Conservation (phyloP, 257 asterid genomes). For the Anisodus tanguticus region DNA sequence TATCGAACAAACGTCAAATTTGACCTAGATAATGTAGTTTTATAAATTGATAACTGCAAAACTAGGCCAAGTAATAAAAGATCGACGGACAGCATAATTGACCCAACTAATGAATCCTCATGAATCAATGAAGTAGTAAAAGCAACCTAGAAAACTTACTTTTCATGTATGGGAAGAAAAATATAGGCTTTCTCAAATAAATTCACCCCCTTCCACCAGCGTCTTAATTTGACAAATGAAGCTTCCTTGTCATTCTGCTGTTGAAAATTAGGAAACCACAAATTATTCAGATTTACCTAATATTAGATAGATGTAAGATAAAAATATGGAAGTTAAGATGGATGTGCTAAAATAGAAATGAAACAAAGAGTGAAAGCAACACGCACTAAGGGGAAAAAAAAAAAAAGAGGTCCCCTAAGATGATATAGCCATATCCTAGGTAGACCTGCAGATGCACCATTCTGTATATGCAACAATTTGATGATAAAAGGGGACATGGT, state of each 20-base stretch:
- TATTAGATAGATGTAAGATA: background rate
- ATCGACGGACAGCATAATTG: background rate
- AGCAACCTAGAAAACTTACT: constrained; percentile 54
- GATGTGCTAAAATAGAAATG: background rate
- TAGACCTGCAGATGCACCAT: constrained; percentile 12
- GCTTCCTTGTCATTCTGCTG: constrained; percentile 62
- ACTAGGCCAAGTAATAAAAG: constrained; percentile 24
- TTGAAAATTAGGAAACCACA: background rate
- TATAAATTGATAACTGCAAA: constrained; percentile 22
- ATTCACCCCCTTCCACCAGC: constrained; percentile 99
- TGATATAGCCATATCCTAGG: background rate
- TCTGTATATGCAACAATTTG: background rate
- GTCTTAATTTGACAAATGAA: constrained; percentile 77
- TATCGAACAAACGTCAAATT: background rate
- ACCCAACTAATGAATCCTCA: constrained; percentile 17
- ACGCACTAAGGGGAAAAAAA: background rate
- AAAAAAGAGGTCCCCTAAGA: background rate
- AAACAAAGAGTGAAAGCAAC: background rate
- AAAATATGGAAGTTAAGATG: constrained; percentile 15
- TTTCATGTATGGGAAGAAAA: constrained; percentile 84
- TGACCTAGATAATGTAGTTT: background rate
- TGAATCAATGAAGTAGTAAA: background rate
- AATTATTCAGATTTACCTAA: constrained; percentile 17
- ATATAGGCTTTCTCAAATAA: constrained; percentile 91
- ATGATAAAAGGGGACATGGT: background rate